Evolutionary conservation across 192 early-diverging fungal genomes (phyloP).

Genomic region (Podila epicladia): DNA sequence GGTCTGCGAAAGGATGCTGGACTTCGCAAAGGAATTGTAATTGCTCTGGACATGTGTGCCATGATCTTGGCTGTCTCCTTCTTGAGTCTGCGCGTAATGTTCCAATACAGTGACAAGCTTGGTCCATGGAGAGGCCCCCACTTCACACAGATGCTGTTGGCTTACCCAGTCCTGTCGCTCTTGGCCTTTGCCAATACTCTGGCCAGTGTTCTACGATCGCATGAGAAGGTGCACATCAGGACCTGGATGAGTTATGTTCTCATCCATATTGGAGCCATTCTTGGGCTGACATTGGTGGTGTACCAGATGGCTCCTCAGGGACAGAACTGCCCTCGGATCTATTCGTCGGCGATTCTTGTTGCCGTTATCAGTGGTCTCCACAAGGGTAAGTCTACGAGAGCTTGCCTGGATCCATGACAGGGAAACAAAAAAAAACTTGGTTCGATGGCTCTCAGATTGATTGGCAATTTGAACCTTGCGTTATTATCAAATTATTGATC

Average conservation of each 20-base stretch:
- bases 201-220: slow-evolving; percentile 47
- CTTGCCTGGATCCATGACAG: background rate
- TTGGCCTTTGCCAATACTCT: slow-evolving; percentile 59
- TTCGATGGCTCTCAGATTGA: background rate
- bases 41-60: slow-evolving; percentile 59
- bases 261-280: slow-evolving; percentile 39
- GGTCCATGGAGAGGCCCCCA: slow-evolving; percentile 70
- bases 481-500: background rate
- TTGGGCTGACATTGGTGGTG: slow-evolving; percentile 51
- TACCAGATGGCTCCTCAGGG: slow-evolving; percentile 48
- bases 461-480: background rate
- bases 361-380: slow-evolving; percentile 44
- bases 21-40: slow-evolving; percentile 53
- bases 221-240: slow-evolving; percentile 31
- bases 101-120: slow-evolving; percentile 59
- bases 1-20: slow-evolving; percentile 32
- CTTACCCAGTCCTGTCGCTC: slow-evolving; percentile 60
- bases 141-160: slow-evolving; percentile 61
- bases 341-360: slow-evolving; percentile 40
- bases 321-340: slow-evolving; percentile 46
- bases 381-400: slow-evolving; percentile 21
- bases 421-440: background rate
- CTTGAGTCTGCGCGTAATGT: slow-evolving; percentile 52
- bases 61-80: slow-evolving; percentile 63
- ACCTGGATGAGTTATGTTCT: slow-evolving; percentile 46